Base-by-base conservation (phyloP, 495 filamentous ascomycete species). In the Letharia lupina region DNA sequence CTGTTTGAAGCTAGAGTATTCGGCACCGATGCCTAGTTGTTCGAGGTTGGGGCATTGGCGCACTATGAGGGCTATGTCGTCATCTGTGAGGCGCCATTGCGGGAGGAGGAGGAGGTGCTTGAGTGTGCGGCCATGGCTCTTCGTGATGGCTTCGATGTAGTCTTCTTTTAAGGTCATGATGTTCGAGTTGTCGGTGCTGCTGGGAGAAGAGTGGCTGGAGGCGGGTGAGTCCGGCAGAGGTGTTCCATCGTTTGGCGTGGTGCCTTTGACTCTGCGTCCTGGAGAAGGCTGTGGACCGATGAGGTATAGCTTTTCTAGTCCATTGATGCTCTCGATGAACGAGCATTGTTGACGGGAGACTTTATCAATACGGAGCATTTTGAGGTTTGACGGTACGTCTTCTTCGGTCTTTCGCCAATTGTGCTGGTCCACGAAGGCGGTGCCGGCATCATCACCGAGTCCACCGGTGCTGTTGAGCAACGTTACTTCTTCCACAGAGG, bases 31-130 rank as follows among this genome's bases (percentile, higher is more conserved):
- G 47, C 72, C 78, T 12, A 88, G 72, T 68, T 88, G 84, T 67
- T 87, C 84, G 28, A 87, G 71, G 61, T 86, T 81, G 5, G 83
- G 84, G 66, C 84, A 86, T 35, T 69, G 72, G 48, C 80, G 78
- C 18, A 84, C 79, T 37, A 88, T 73, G 13, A 77, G 78, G 6
- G 77, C 77, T 45, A 88, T 73, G 45, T 79, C 78, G 44, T 74
- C 73, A 23, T 75, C 73, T 39, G 77, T 78, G 2, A 88, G 77
- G 18, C 76, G 74, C 84, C 84, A 88, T 48, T 78, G 78, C 12
- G 84, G 79, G n/a, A 77, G 77, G 6, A 88, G 78, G 5, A 86
- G 75, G 11, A 88, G 81, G 61, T 84, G 81, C 41, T 77, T 78
- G 31, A 88, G 71, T 8, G 77, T 81, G n/a, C 73, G 64, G 52